Evolutionary conservation across 331 rosid genomes (phyloP).

Genomic region (Saraca asoca): DNA sequence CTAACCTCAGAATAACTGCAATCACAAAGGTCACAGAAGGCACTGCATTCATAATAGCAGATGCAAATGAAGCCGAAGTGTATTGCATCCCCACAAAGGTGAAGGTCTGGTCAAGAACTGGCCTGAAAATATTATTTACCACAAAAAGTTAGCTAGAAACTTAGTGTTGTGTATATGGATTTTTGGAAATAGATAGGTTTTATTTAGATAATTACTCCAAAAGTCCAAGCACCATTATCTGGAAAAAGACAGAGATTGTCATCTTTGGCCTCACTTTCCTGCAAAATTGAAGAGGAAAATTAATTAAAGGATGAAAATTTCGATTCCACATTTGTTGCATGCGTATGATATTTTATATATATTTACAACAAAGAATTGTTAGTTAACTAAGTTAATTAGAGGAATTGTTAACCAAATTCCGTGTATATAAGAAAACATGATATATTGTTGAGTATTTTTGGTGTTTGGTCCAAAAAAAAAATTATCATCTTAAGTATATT

Average conservation of each 20-base stretch:
- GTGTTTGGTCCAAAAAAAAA: too few species aligned
- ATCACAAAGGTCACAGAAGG: slow-evolving; percentile 74
- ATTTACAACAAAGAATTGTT: too few species aligned
- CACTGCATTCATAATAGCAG: slow-evolving; percentile 74
- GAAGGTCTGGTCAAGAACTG: slow-evolving; percentile 71
- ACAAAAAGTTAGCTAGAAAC: too few species aligned
- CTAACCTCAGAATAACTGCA: slow-evolving; percentile 51
- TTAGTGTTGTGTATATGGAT: neutral
- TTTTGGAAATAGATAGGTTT: too few species aligned
- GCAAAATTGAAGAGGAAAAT: slow-evolving; percentile 1
- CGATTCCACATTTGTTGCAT: too few species aligned
- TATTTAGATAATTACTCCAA: slow-evolving; percentile 53
- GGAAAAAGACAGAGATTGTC: slow-evolving; percentile 57
- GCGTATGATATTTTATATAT: too few species aligned
- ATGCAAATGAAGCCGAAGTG: slow-evolving; percentile 73
- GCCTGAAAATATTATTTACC: slow-evolving; percentile 42
- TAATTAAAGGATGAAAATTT: neutral
- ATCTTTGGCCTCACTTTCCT: slow-evolving; percentile 71
- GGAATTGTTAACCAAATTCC: too few species aligned
- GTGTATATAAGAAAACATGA: too few species aligned
- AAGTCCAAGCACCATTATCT: slow-evolving; percentile 65
- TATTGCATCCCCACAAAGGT: slow-evolving; percentile 70
- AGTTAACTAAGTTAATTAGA: too few species aligned
- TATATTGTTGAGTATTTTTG: too few species aligned
- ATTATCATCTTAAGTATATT: too few species aligned